Base-by-base conservation (phyloP, 352 stramenopile genomes). In the Globisporangium solare region DNA sequence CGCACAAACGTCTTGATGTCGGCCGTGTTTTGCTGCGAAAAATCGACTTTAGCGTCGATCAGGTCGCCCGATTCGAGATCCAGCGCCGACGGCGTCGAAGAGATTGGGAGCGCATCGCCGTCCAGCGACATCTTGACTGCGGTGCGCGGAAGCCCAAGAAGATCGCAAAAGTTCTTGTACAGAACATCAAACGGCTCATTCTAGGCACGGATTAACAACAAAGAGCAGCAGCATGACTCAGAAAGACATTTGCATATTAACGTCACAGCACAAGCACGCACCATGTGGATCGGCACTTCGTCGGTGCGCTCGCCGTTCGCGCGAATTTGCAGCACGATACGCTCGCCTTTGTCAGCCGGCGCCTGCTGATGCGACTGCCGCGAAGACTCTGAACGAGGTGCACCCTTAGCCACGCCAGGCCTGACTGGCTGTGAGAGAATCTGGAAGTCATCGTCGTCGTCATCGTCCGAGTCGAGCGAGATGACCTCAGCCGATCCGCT, bases 11-110 rank as follows among this genome's bases (percentile, higher is more conserved):
- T 69, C 48, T 86, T 88, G 51, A 82, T 81, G n/a, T 73, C 60
- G 4, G 63, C 50, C 35, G 71, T 57, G 27, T 51, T 67, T 37
- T 84, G 74, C 58, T 79, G 60, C 0, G 76, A 73, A 39, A 89
- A 91, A 48, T 91, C 76, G 35, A 89, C 81, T 37, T 86, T 88
- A 15, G 81, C 78, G 51, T 91, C 81, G 39, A 91, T 81, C 11
- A 91, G 46, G 47, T 91, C 76, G 24, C 71, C 76, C 2, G 72
- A 65, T 43, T 88, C 79, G 11, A 88, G 61, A 42, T 87, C 76
- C 53, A 59, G 64, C 6, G 51, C 54, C 1, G 49, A 45, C 1
- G 76, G 70, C 15, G 74, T 87, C 18, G 53, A 51, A 0, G 48
- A 56, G 8, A 67, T 45, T 11, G 56, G 42, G 37, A 91, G 57